Percentiles rank a stretch among this genome's conserved stretches.
Conservation (phyloP, 805 yeast species). For the Suhomyces tanzawaensis region DNA sequence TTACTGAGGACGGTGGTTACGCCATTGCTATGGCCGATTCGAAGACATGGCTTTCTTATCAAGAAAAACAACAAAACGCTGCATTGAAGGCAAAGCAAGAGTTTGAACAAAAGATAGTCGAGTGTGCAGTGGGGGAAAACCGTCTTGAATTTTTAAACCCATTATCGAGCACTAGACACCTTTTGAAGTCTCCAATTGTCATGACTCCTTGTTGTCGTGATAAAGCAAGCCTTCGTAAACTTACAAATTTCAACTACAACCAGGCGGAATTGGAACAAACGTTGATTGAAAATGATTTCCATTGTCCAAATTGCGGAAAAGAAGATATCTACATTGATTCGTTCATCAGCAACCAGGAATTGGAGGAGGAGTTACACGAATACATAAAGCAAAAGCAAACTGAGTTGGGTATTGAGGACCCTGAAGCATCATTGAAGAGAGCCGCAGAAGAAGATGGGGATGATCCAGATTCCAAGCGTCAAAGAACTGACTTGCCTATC, state of each 20-base stretch:
- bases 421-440: slow-evolving; percentile 20
- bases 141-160: slow-evolving; percentile 63
- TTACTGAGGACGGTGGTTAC: slow-evolving; percentile 92
- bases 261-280: slow-evolving; percentile 39
- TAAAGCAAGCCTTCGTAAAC: slow-evolving; percentile 53
- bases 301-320: slow-evolving; percentile 81
- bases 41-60: slow-evolving; percentile 85
- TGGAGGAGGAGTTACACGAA: slow-evolving; percentile 51
- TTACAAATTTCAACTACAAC: slow-evolving; percentile 42
- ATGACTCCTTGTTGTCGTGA: slow-evolving; percentile 77
- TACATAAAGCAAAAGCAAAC: slow-evolving; percentile 40
- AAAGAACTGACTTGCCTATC: slow-evolving; percentile 17
- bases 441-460: slow-evolving; percentile 16
- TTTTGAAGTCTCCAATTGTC: slow-evolving; percentile 66
- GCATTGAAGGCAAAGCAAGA: slow-evolving; percentile 48
- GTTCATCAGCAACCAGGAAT: slow-evolving; percentile 58
- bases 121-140: slow-evolving; percentile 28
- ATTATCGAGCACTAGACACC: slow-evolving; percentile 46
- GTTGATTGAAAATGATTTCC: slow-evolving; percentile 78
- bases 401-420: slow-evolving; percentile 37
- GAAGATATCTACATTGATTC: slow-evolving; percentile 77
- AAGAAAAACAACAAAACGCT: slow-evolving; percentile 58
- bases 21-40: slow-evolving; percentile 95
- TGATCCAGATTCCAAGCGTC: slow-evolving; percentile 26
- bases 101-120: slow-evolving; percentile 44